These are phyloP conservation scores for Bromus sterilis DNA, from an alignment of 176 grass and related monocot species.

Conservation along the genomic window DNA sequence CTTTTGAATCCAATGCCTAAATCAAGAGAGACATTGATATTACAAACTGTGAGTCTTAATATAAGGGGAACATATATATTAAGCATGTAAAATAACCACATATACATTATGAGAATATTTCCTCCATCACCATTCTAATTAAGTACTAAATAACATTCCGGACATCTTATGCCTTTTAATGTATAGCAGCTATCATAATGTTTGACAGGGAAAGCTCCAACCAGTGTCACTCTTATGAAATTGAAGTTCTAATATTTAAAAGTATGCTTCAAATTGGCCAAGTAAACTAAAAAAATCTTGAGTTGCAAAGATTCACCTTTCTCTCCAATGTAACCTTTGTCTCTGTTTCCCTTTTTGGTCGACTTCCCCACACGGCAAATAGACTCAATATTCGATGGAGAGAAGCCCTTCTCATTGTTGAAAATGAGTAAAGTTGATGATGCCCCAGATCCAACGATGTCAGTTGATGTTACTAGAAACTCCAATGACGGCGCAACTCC, in stretches of 20 bases:
- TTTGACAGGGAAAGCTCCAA: neutral
- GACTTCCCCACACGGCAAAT: conserved; percentile 58
- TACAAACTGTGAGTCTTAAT: neutral
- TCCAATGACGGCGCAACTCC: conserved; percentile 43
- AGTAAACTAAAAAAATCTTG: neutral
- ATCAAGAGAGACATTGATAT: neutral
- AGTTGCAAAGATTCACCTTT: conserved; percentile 39
- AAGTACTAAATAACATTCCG: neutral
- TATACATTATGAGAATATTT: neutral
- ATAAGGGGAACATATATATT: neutral
- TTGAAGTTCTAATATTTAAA: neutral
- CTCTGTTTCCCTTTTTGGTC: conserved; percentile 51
- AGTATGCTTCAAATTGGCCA: neutral
- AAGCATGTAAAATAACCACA: neutral
- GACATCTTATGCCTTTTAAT: neutral
- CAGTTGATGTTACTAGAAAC: conserved; percentile 48
- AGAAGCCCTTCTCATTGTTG: conserved; percentile 68
- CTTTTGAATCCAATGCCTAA: conserved; percentile 86
- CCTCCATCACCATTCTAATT: neutral
- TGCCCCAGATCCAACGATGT: conserved; percentile 48
- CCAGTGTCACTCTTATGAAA: neutral
- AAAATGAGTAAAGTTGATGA: conserved; percentile 55
- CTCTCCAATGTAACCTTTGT: conserved; percentile 57
- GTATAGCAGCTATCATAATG: neutral
- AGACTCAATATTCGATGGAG: conserved; percentile 44